Evolutionary conservation across 2,329 filamentous ascomycete species (phyloP).

Genomic region (Penicillium sp.): DNA sequence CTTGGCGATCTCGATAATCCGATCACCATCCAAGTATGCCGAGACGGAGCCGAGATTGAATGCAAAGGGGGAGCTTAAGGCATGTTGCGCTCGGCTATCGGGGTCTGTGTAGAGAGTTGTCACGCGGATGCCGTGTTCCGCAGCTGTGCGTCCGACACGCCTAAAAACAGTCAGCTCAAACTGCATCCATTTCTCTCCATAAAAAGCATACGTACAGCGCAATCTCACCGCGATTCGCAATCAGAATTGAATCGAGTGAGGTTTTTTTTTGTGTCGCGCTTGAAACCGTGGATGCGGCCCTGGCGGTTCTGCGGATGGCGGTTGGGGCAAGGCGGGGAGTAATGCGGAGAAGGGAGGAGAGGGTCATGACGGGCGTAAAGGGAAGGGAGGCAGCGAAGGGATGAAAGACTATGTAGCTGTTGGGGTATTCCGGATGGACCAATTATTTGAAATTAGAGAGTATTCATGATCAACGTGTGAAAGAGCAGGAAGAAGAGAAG

Average conservation of each 20-base stretch:
- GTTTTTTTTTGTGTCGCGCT: constrained; percentile 32
- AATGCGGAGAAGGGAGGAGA: constrained; percentile 47
- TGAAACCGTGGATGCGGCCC: constrained; percentile 36
- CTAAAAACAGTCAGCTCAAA: constrained; percentile 36
- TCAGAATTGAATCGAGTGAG: constrained; percentile 76
- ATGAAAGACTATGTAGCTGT: constrained; percentile 10
- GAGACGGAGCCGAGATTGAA: constrained; percentile 81
- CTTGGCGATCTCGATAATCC: constrained; percentile 87
- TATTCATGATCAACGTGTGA: constrained; percentile 15
- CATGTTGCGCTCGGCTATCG: constrained; percentile 85
- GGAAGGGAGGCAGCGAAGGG: not conserved
- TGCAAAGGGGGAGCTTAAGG: constrained; percentile 79
- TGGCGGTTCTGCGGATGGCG: constrained; percentile 31
- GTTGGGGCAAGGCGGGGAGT: constrained; percentile 39
- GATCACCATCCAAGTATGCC: constrained; percentile 90
- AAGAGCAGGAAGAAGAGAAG: not conserved
- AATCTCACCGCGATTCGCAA: constrained; percentile 97
- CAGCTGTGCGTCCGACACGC: constrained; percentile 85
- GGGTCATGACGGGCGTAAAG: constrained; percentile 33
- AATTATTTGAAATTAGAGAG: not conserved
- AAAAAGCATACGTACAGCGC: constrained; percentile 62
- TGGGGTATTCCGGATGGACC: not conserved
- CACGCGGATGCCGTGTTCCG: constrained; percentile 85
- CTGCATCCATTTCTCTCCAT: not conserved
- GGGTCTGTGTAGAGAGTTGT: constrained; percentile 95